Conservation (phyloP, 1,284 basidiomycete genomes). For the Tilletiaria anomala region DNA sequence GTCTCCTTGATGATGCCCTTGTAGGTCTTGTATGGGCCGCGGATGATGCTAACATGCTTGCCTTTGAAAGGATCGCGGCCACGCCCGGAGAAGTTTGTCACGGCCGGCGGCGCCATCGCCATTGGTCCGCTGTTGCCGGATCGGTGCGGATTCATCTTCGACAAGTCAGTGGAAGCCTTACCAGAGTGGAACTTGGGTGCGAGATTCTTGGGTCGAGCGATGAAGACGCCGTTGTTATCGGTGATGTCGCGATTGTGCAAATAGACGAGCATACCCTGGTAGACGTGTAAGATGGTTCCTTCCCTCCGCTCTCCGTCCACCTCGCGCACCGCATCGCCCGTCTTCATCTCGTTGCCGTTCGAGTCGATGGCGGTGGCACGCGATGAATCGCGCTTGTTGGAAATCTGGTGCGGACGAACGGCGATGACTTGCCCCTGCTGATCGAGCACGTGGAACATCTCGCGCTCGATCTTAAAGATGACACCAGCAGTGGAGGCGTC, state of each 20-base stretch:
- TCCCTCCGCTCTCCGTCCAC: slow-evolving; percentile 73
- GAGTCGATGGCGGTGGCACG: slow-evolving; percentile 78
- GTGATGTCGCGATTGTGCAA: slow-evolving; percentile 76
- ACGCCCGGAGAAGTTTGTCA: slow-evolving; percentile 3
- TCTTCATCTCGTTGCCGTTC: slow-evolving; percentile 58
- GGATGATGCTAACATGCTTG: slow-evolving; percentile 61
- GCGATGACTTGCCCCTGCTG: slow-evolving; percentile 69
- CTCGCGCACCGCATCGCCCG: slow-evolving; percentile 89
- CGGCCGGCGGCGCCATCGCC: neutral
- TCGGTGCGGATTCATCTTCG: slow-evolving; percentile 50
- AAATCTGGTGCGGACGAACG: slow-evolving; percentile 85
- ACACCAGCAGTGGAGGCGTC: slow-evolving; percentile 89
- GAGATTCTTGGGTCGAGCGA: slow-evolving; percentile 48
- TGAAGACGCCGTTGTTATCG: slow-evolving; percentile 88
- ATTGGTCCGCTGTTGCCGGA: slow-evolving; percentile 43
- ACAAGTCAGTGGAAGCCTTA: slow-evolving; percentile 43
- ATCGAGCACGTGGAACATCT: slow-evolving; percentile 86
- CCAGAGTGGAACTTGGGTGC: slow-evolving; percentile 57
- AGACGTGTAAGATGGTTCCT: slow-evolving; percentile 84
- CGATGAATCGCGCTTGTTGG: slow-evolving; percentile 65
- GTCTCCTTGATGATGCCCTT: slow-evolving; percentile 88
- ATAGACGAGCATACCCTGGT: slow-evolving; percentile 88
- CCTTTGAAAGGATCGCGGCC: slow-evolving; percentile 62
- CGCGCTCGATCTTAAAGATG: slow-evolving; percentile 91
- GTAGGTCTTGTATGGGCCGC: slow-evolving; percentile 82